These are phyloP conservation scores for Persicaria maculosa DNA, from an alignment of 148 eudicot species.

Conservation along the genomic window DNA sequence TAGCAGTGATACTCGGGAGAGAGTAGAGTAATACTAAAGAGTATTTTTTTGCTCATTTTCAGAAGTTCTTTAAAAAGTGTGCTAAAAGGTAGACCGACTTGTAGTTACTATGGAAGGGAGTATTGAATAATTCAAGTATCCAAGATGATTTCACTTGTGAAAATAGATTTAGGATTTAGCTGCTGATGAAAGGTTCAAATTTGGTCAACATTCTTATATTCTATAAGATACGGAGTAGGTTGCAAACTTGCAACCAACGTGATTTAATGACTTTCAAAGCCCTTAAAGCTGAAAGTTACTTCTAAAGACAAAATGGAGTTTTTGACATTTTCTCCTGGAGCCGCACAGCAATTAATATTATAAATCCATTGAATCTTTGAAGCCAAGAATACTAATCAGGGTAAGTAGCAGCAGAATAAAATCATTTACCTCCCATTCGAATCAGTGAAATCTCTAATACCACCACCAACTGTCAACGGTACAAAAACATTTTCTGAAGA, in stretches of 20 bases:
- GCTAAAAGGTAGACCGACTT: no score
- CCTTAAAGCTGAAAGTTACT: background rate
- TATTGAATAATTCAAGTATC: background rate
- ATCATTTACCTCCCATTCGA: conserved; percentile 69
- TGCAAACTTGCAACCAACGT: background rate
- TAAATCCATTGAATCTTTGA: background rate
- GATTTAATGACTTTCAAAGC: background rate
- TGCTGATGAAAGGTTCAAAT: background rate
- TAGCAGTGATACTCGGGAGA: no score
- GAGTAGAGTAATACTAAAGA: no score
- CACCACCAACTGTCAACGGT: conserved; percentile 97
- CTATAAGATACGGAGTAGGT: background rate
- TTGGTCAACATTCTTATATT: background rate
- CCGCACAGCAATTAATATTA: background rate
- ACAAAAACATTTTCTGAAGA: conserved; percentile 92
- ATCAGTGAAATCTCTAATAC: conserved; percentile 96
- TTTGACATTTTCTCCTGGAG: background rate
- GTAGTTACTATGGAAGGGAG: no score
- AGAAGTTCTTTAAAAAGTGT: no score
- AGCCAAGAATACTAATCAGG: background rate
- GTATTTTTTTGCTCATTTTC: no score
- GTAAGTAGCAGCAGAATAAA: background rate
- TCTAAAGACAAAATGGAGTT: background rate
- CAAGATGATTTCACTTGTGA: background rate
- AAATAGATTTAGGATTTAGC: background rate